phyloP scores from a whole-genome alignment of 2,329 filamentous ascomycete genomes.

The Thermochaetoides dissita region DNA sequence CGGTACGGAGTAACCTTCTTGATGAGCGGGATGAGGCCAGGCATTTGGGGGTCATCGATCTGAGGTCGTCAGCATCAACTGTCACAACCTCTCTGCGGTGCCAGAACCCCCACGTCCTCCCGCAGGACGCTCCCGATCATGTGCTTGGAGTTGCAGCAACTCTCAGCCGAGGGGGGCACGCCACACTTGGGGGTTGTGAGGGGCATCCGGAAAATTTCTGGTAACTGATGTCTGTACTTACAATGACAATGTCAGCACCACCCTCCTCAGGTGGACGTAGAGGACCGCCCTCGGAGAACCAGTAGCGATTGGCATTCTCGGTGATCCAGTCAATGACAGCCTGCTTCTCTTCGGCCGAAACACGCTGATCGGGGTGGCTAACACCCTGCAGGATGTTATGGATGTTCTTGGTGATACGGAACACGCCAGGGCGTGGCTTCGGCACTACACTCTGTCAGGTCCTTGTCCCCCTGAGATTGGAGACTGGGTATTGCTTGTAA shows the following conservation, averaged over 20 bases:
- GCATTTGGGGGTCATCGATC: constrained; percentile 80
- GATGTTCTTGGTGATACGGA: constrained; percentile 73
- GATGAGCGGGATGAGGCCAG: constrained; percentile 59
- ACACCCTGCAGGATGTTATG: constrained; percentile 83
- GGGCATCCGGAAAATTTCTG: neutral
- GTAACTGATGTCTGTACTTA: constrained; percentile 19
- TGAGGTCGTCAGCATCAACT: constrained; percentile 16
- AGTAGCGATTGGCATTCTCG: constrained; percentile 62
- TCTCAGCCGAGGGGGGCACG: neutral
- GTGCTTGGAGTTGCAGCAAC: constrained; percentile 4
- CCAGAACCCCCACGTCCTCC: constrained; percentile 1
- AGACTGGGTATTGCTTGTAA: neutral
- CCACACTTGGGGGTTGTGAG: neutral
- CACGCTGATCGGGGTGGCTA: constrained; percentile 47
- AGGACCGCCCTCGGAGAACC: constrained; percentile 55
- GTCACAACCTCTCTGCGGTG: neutral
- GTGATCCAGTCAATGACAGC: constrained; percentile 58
- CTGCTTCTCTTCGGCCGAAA: constrained; percentile 46
- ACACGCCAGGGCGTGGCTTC: constrained; percentile 65
- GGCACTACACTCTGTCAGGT: constrained; percentile 38
- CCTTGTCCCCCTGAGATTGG: neutral
- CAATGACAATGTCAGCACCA: constrained; percentile 61
- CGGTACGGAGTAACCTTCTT: constrained; percentile 57
- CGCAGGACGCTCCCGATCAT: constrained; percentile 4
- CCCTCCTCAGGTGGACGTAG: constrained; percentile 50